These are phyloP conservation scores for Aspergillus awamori DNA, from an alignment of 2,329 filamentous ascomycete species.

Conservation along the genomic window DNA sequence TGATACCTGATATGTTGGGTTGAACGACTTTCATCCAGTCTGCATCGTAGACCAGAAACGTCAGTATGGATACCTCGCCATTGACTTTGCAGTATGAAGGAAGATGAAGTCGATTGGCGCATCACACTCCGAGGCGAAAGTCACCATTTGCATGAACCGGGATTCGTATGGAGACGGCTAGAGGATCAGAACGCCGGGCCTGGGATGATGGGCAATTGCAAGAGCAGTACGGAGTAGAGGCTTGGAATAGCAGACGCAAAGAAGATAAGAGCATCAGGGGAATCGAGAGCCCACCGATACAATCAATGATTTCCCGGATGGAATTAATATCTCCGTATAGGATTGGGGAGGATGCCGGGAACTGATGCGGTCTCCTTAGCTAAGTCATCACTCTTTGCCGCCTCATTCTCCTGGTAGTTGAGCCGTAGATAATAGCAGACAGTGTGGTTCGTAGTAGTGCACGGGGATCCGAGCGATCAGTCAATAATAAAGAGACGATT, in stretches of 20 bases:
- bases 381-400: conserved; percentile 11
- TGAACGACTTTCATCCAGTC: conserved; percentile 14
- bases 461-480: neutral
- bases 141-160: conserved; percentile 20
- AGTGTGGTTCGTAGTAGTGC: neutral
- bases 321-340: conserved; percentile 1
- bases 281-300: conserved; percentile 15
- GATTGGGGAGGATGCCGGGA: neutral
- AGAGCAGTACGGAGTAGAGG: neutral
- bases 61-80: conserved; percentile 12
- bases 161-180: neutral
- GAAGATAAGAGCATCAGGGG: conserved; percentile 12
- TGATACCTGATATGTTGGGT: neutral
- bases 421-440: neutral
- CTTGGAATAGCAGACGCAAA: conserved; percentile 3
- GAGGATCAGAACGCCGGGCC: neutral
- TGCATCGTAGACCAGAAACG: conserved; percentile 21
- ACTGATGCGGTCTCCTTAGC: conserved; percentile 5
- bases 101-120: conserved; percentile 12
- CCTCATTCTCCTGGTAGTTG: conserved; percentile 7
- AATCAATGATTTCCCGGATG: conserved; percentile 14
- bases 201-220: neutral
- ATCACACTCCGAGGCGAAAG: conserved; percentile 19
- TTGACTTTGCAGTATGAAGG: conserved; percentile 7
- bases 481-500: conserved; percentile 10